Evolutionary conservation across 441 rosid genomes (phyloP), one percentile per base, ranked within the genome.

Genomic region (Gossypium trilobum): DNA sequence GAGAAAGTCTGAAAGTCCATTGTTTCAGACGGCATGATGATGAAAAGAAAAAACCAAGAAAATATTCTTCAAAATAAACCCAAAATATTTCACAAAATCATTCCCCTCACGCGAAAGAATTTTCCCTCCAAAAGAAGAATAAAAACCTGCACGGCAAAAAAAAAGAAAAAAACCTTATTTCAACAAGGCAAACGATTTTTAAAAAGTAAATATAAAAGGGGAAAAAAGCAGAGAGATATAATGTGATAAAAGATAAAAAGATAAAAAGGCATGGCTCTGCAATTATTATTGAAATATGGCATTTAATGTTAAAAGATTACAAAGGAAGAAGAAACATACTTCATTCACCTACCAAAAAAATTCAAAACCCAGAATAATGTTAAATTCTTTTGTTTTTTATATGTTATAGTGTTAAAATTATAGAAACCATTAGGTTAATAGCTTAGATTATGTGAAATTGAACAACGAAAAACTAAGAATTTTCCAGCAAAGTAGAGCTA

Each of bases 21-120:
- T 48, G 80, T 31, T 59, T 80, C 83, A 54, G 78, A 82, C 9
- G 85, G 88, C 85, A 84, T 83, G 78, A 64, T 72, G 73, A 69
- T 33, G 39, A 63, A 51, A 46, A 46, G 13, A 19, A 7, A 55
- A 55, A 55, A 65, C 42, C 39, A 23, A 29, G 13, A 46, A 33
- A 33, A 70, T 22, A 44, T 66, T 9, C n/a, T 46, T 22, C 60
- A 23, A 58, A 31, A 59, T 33, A 50, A 22, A 44, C 59, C 9
- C 33, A 6, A 11, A 48, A 54, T 10, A 5, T 20, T 36, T 57
- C 65, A 56, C 23, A 56, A 44, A 70, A 20, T n/a, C 13, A 23
- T 13, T 70, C 16, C 31, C 42, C 2, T 3, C 13, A 7, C 20
- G 10, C 52, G 14, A 36, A n/a, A 1, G 33, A 67, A 5, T 46